Evolutionary conservation across 805 yeast genomes (phyloP).

Genomic region (Starmerella bombicola): DNA sequence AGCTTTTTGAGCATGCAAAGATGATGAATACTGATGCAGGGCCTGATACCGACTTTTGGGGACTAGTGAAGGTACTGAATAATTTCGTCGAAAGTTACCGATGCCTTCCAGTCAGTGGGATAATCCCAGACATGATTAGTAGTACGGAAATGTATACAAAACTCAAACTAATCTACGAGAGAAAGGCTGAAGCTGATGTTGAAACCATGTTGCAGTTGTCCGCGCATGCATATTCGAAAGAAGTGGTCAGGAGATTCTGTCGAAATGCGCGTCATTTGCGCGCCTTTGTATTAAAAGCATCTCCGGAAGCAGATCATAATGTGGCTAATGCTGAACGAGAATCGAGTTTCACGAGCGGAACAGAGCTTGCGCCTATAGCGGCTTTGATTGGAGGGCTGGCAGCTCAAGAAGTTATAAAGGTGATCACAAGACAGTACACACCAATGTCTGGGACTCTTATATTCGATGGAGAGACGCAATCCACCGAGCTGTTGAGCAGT

Average conservation of each 20-base stretch:
- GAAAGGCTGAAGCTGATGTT: conserved; percentile 42
- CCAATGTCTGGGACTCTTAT: conserved; percentile 61
- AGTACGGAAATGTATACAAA: conserved; percentile 49
- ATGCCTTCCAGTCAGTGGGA: conserved; percentile 48
- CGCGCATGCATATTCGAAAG: conserved; percentile 27
- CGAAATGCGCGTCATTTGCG: conserved; percentile 36
- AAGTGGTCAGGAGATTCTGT: conserved; percentile 40
- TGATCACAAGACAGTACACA: conserved; percentile 63
- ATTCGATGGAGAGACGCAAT: conserved; percentile 50
- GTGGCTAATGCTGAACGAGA: not conserved
- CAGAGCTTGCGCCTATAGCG: conserved; percentile 47
- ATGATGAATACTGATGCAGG: not conserved
- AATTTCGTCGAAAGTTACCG: conserved; percentile 32
- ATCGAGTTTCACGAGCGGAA: no score
- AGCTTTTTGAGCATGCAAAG: conserved; percentile 8
- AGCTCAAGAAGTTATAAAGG: conserved; percentile 71
- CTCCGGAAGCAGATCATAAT: not conserved
- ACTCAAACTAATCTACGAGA: conserved; percentile 46
- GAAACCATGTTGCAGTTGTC: conserved; percentile 23
- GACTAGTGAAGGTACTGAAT: conserved; percentile 42
- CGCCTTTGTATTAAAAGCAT: not conserved
- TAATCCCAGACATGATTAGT: conserved; percentile 80
- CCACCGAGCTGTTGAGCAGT: conserved; percentile 1
- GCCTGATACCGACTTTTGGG: conserved; percentile 41
- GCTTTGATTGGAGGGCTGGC: conserved; percentile 75